phyloP scores from a whole-genome alignment of 2,329 filamentous ascomycete genomes.

The Exophiala oligosperma region DNA sequence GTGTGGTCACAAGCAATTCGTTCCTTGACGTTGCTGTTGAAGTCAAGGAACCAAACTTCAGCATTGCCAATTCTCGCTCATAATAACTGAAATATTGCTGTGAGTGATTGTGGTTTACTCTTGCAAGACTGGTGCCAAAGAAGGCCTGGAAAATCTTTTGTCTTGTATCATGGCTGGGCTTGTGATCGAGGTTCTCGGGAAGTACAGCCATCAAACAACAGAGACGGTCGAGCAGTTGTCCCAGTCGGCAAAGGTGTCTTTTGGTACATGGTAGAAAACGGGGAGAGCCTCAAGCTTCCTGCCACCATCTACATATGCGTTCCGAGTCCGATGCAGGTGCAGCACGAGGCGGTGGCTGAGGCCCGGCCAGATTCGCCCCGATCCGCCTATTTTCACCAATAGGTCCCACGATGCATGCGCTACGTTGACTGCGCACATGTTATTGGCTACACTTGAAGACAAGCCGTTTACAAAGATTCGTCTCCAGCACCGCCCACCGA shows the following conservation, averaged over 20 bases:
- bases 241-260: no score
- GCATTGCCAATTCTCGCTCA: background rate
- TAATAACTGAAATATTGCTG: background rate
- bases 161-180: background rate
- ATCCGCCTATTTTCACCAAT: no score
- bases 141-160: background rate
- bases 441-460: background rate
- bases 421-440: background rate
- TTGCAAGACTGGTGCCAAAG: background rate
- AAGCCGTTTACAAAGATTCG: background rate
- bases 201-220: background rate
- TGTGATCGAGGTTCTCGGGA: background rate
- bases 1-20: background rate
- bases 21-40: background rate
- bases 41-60: background rate
- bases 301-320: background rate
- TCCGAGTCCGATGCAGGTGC: background rate
- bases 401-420: no score
- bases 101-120: background rate
- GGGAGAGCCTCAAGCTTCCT: background rate
- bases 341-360: background rate
- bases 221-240: no score
- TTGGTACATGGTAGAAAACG: background rate
- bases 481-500: background rate
- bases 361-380: background rate